These are phyloP conservation scores for Penicillium concentricum DNA, from an alignment of 2,329 filamentous ascomycete species.

Conservation along the genomic window DNA sequence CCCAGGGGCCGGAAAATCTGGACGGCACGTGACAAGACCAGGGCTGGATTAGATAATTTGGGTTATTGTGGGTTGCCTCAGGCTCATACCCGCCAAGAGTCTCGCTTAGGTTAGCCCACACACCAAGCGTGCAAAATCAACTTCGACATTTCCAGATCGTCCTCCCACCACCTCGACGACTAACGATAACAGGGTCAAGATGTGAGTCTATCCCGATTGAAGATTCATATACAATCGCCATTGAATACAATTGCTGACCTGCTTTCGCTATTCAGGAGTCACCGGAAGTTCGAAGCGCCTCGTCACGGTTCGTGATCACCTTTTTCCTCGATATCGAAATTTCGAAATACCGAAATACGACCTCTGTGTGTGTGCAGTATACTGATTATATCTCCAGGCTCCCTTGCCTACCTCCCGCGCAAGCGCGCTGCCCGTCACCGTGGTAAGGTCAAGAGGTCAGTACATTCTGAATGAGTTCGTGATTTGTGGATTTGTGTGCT, in stretches of 20 bases:
- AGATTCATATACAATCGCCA: slow-evolving; percentile 5
- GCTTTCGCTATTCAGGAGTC: slow-evolving; percentile 44
- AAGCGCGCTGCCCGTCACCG: slow-evolving; percentile 94
- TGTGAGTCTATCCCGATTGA: slow-evolving; percentile 35
- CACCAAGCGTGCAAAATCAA: slow-evolving; percentile 43
- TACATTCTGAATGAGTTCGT: slow-evolving; percentile 12
- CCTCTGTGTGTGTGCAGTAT: slow-evolving; percentile 27
- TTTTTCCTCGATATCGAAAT: slow-evolving; percentile 52
- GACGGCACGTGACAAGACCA: slow-evolving; percentile 4
- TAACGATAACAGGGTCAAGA: slow-evolving; percentile 51
- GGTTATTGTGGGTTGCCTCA: slow-evolving; percentile 10
- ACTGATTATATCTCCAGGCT: slow-evolving; percentile 49
- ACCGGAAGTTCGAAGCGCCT: slow-evolving; percentile 79
- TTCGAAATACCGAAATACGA: slow-evolving; percentile 21
- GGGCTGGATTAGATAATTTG: slow-evolving; percentile 8
- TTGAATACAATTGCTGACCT: slow-evolving; percentile 29
- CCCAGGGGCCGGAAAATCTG: background rate
- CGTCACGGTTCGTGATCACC: slow-evolving; percentile 88
- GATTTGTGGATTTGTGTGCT: slow-evolving; percentile 26
- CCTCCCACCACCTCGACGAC: slow-evolving; percentile 46
- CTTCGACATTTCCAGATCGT: slow-evolving; percentile 39
- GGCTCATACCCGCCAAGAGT: slow-evolving; percentile 4
- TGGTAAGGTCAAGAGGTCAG: slow-evolving; percentile 98
- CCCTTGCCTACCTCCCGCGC: slow-evolving; percentile 79
- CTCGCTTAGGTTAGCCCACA: slow-evolving; percentile 47